Conservation (phyloP, 225 moss, liverwort and hornwort species). For the Thuidium tamariscinum region DNA sequence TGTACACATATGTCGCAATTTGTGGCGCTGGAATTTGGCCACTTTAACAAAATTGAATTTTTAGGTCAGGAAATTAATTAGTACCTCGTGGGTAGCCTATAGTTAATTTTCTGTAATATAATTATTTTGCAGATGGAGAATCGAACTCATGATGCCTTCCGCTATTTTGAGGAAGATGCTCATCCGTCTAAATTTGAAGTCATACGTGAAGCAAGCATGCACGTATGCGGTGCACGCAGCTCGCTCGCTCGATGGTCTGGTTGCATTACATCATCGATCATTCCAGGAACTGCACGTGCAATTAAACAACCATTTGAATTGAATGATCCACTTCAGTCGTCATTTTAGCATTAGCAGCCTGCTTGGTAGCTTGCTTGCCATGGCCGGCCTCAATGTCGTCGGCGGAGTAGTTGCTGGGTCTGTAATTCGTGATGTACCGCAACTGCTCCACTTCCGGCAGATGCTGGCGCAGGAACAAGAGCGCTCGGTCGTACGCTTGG, state of each 20-base stretch:
- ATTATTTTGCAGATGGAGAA: neutral
- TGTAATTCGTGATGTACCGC: neutral
- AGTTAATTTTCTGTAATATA: neutral
- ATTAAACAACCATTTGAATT: too few relatives aligned
- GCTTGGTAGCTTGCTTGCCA: neutral
- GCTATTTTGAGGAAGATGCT: neutral
- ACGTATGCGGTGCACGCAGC: neutral
- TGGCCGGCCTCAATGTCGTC: neutral
- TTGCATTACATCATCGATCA: neutral
- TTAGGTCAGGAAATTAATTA: too few relatives aligned
- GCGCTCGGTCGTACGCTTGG: neutral
- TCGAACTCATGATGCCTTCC: neutral
- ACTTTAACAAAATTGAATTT: neutral
- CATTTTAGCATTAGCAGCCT: too few relatives aligned
- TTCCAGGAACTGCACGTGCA: neutral
- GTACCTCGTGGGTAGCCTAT: too few relatives aligned
- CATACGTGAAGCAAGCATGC: neutral
- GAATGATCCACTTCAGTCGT: too few relatives aligned
- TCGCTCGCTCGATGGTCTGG: neutral
- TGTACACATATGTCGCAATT: neutral
- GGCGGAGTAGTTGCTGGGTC: neutral
- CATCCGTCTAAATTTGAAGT: neutral
- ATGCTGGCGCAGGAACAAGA: neutral
- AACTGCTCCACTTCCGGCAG: neutral
- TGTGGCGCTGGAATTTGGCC: neutral